These are phyloP conservation scores for Corylus heterophylla DNA, from an alignment of 306 rosid genomes.

Conservation along the genomic window DNA sequence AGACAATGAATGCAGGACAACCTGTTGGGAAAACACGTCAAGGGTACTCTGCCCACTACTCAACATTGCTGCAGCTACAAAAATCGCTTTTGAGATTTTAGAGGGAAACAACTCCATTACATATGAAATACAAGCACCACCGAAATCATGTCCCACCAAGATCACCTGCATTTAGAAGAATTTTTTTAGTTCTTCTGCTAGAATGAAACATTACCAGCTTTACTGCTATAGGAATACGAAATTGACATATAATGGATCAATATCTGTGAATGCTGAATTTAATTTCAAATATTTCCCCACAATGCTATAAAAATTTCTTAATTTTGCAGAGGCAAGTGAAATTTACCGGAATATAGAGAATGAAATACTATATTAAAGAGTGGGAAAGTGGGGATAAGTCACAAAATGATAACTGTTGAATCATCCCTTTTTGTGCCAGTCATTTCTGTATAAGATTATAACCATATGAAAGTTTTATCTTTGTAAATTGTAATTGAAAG, in stretches of 20 bases:
- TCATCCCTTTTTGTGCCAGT: background rate
- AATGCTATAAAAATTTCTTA: background rate
- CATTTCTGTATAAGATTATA: background rate
- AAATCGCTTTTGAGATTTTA: constrained; percentile 80
- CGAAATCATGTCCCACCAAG: constrained; percentile 96
- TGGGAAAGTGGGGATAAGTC: background rate
- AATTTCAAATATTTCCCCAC: background rate
- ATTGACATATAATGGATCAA: too few relatives aligned
- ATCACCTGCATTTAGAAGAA: constrained; percentile 59
- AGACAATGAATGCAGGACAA: constrained; percentile 28
- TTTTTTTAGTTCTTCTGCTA: background rate
- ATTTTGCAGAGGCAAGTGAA: background rate
- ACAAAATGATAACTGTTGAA: background rate
- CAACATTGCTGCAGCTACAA: constrained; percentile 90
- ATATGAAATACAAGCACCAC: constrained; percentile 88
- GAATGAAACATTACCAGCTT: background rate
- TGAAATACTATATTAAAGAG: background rate
- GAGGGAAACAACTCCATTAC: constrained; percentile 86
- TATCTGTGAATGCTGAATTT: background rate
- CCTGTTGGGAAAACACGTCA: constrained; percentile 86
- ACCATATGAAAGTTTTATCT: background rate
- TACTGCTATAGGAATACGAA: background rate
- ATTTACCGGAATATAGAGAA: background rate
- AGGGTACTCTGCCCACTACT: constrained; percentile 79
- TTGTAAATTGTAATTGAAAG: background rate